A percentile compares a stretch with the other conserved stretches of the same genome.
These are phyloP conservation scores for Hyphodiscus sp. DNA, from an alignment of 2,329 filamentous ascomycete genomes.

Conservation along the genomic window DNA sequence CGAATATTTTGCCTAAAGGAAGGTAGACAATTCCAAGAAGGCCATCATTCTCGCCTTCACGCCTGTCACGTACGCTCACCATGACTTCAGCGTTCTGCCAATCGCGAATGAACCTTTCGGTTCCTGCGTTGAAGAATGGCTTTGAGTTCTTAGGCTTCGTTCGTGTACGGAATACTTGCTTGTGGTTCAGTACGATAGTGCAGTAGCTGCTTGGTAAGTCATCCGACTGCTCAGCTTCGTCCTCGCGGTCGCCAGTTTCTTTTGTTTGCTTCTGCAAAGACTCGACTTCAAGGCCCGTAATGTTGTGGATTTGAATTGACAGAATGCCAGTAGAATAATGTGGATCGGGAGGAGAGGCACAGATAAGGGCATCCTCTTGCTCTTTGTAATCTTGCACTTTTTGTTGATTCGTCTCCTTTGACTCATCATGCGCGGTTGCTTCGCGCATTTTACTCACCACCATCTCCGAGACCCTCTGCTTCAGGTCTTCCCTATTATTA, in stretches of 20 bases:
- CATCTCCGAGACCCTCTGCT: conserved; percentile 45
- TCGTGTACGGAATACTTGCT: conserved; percentile 61
- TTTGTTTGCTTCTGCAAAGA: conserved; percentile 18
- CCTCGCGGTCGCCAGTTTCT: conserved; percentile 40
- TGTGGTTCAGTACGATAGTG: conserved; percentile 67
- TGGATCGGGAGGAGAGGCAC: conserved; percentile 57
- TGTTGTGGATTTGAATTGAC: conserved; percentile 25
- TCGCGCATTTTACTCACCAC: conserved; percentile 61
- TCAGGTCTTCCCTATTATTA: conserved; percentile 50
- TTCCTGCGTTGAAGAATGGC: conserved; percentile 73
- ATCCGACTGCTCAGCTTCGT: conserved; percentile 54
- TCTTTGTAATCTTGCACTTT: conserved; percentile 59
- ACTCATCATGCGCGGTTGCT: conserved; percentile 47
- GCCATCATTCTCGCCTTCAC: conserved; percentile 63
- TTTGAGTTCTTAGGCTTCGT: conserved; percentile 74
- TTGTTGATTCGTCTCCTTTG: conserved; percentile 58
- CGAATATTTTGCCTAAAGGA: conserved; percentile 55
- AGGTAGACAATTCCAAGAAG: conserved; percentile 66
- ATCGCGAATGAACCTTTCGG: conserved; percentile 64
- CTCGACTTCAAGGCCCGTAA: conserved; percentile 24
- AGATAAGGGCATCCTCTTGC: conserved; percentile 57
- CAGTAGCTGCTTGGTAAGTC: conserved; percentile 65
- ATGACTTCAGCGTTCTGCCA: conserved; percentile 63
- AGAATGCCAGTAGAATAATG: conserved; percentile 61
- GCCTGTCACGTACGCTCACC: conserved; percentile 59